These are phyloP conservation scores for Calonectria pteridis DNA, from an alignment of 2,329 filamentous ascomycete genomes.

Conservation along the genomic window DNA sequence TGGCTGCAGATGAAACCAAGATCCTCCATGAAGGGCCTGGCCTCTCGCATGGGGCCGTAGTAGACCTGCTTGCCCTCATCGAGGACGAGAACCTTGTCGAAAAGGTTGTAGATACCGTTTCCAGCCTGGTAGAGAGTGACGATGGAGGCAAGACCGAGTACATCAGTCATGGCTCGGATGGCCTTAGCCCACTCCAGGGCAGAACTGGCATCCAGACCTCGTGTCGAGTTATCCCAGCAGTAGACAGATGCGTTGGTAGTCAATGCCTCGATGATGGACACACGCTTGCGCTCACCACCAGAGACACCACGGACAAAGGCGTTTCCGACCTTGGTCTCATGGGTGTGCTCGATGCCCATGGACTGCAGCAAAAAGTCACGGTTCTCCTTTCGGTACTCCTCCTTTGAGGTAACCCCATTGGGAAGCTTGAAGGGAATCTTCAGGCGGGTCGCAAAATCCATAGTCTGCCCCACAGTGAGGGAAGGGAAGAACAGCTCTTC, in stretches of 20 bases:
- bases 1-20: slow-evolving; percentile 73
- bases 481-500: slow-evolving; percentile 76
- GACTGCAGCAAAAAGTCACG: slow-evolving; percentile 69
- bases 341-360: slow-evolving; percentile 70
- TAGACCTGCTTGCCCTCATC: slow-evolving; percentile 75
- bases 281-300: slow-evolving; percentile 77
- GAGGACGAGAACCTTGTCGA: slow-evolving; percentile 78
- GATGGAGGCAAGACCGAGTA: slow-evolving; percentile 69
- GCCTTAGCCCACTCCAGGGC: slow-evolving; percentile 72
- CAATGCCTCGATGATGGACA: slow-evolving; percentile 75
- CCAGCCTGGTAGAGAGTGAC: slow-evolving; percentile 78
- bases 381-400: slow-evolving; percentile 60
- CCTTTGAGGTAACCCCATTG: slow-evolving; percentile 53
- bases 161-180: slow-evolving; percentile 73
- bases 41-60: slow-evolving; percentile 71
- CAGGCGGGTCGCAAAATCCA: slow-evolving; percentile 75
- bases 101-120: slow-evolving; percentile 76
- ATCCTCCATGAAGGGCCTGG: slow-evolving; percentile 73
- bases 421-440: slow-evolving; percentile 66
- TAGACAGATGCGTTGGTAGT: slow-evolving; percentile 69
- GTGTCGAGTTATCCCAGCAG: slow-evolving; percentile 77
- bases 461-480: slow-evolving; percentile 77
- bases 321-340: slow-evolving; percentile 76
- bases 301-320: slow-evolving; percentile 75
- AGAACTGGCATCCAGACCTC: slow-evolving; percentile 75